Evolutionary conservation across 2,329 filamentous ascomycete genomes (phyloP).

Genomic region (Paraphoma chrysanthemicola): DNA sequence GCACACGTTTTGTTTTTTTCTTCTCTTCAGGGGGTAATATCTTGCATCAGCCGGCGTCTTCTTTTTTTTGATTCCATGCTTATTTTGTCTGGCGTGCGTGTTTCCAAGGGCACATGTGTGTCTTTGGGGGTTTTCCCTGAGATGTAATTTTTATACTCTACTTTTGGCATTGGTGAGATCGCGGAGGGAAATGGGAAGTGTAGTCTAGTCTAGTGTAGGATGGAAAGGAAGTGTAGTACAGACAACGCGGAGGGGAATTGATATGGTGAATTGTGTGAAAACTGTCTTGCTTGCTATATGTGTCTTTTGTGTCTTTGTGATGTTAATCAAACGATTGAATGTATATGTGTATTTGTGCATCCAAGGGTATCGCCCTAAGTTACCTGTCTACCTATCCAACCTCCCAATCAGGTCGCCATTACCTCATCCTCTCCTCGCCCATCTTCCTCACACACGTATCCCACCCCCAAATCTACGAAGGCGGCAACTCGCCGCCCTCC

Average conservation of each 20-base stretch:
- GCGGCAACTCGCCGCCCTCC: slow-evolving; percentile 35
- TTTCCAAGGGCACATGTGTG: not conserved
- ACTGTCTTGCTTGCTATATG: no score
- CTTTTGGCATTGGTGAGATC: not conserved
- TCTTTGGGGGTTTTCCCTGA: not conserved
- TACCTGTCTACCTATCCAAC: not conserved
- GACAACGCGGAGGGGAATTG: not conserved
- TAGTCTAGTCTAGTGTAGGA: not conserved
- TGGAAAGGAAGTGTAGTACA: no score
- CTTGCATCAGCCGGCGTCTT: not conserved
- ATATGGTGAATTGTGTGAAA: not conserved
- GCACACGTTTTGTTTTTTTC: not conserved
- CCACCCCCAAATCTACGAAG: slow-evolving; percentile 19
- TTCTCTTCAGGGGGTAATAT: slow-evolving; percentile 1
- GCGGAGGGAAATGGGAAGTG: not conserved
- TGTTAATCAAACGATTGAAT: not conserved
- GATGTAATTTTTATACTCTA: not conserved
- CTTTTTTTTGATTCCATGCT: no score
- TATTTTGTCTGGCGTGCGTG: not conserved
- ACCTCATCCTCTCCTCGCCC: not conserved
- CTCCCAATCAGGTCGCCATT: not conserved
- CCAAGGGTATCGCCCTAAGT: not conserved
- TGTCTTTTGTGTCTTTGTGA: no score
- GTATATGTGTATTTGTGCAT: not conserved
- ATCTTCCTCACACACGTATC: not conserved